phyloP scores from a whole-genome alignment of 805 yeast genomes.

The Teunomyces panamensis region DNA sequence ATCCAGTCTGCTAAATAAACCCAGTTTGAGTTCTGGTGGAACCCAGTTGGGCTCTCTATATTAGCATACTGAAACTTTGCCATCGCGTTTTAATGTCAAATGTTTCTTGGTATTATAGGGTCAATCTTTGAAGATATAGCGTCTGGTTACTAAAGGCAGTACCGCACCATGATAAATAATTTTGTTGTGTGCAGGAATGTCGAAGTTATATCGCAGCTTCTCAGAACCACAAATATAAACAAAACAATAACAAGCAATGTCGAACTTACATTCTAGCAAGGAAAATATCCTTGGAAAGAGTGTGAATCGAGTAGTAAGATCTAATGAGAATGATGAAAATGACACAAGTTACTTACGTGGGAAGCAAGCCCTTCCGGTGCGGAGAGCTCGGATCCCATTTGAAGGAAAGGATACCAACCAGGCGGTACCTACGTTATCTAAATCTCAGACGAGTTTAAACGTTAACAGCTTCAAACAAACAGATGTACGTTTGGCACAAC shows the following conservation, averaged over 20 bases:
- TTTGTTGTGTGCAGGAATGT: neutral
- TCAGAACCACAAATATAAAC: conserved; percentile 8
- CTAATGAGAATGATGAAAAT: conserved; percentile 3
- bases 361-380: neutral
- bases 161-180: neutral
- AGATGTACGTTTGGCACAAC: neutral
- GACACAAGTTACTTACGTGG: conserved; percentile 1
- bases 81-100: neutral
- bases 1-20: conserved; percentile 85
- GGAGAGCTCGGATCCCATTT: conserved; percentile 29
- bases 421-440: conserved; percentile 23
- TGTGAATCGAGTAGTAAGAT: neutral
- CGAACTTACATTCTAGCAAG: neutral
- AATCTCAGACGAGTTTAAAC: conserved; percentile 25
- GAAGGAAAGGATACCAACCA: conserved; percentile 40
- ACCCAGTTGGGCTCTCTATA: neutral
- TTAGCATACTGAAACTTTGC: conserved; percentile 3
- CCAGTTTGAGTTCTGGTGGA: conserved; percentile 29
- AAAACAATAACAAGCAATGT: conserved; percentile 5
- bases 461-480: neutral
- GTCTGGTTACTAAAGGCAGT: neutral
- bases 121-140: neutral
- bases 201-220: neutral
- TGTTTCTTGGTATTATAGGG: neutral
- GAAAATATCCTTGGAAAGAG: neutral